Evolutionary conservation across 208 protist genomes (phyloP).

Genomic region (Crithidia fasciculata): DNA sequence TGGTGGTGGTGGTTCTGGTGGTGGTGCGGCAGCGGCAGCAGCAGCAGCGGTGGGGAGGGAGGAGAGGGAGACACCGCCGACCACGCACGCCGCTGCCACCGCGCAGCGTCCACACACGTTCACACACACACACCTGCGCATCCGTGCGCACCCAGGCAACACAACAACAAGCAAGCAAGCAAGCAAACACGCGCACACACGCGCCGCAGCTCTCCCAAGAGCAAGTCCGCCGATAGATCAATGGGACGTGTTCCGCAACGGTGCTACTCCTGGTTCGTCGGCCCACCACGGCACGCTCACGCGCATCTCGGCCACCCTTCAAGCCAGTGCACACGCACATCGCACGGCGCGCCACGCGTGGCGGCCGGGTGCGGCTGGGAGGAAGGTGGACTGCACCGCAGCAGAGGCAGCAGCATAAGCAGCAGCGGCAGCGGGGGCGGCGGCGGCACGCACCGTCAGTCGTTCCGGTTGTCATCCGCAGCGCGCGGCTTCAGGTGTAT

Average conservation of each 20-base stretch:
- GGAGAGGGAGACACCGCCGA: no score
- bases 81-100: not conserved
- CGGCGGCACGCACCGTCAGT: no score
- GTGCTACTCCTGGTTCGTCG: slow-evolving; percentile 28
- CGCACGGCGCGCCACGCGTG: not conserved
- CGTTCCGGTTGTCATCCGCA: no score
- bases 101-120: not conserved
- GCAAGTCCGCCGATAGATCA: slow-evolving; percentile 31
- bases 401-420: no score
- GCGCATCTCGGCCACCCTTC: slow-evolving; percentile 13
- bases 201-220: slow-evolving; percentile 13
- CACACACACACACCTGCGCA: not conserved
- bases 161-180: slow-evolving; percentile 33
- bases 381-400: no score
- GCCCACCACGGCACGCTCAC: not conserved
- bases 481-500: slow-evolving; percentile 7
- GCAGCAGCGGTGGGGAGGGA: no score
- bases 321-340: slow-evolving; percentile 1
- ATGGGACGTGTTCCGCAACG: slow-evolving; percentile 27
- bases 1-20: no score
- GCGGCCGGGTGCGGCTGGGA: no score
- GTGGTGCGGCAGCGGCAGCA: no score
- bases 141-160: slow-evolving; percentile 38
- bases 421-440: no score
- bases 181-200: slow-evolving; percentile 3